These are phyloP conservation scores for Septoria linicola DNA, from an alignment of 2,329 filamentous ascomycete genomes.

Conservation along the genomic window DNA sequence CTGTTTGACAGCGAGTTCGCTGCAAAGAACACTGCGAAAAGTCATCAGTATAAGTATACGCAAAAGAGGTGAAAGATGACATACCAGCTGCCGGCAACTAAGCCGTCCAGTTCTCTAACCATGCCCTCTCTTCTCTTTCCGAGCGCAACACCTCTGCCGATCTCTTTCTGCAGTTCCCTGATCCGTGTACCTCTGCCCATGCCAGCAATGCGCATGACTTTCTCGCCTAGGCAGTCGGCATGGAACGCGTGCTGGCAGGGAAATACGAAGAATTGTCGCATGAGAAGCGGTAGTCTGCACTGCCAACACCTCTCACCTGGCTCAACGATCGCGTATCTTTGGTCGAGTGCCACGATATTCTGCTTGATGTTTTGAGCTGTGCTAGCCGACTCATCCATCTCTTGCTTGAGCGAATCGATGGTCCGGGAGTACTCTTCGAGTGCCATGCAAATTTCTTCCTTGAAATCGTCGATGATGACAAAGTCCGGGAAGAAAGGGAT, in stretches of 20 bases:
- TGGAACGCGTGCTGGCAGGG: slow-evolving; percentile 98
- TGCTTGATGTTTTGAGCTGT: slow-evolving; percentile 88
- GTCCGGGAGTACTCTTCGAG: slow-evolving; percentile 90
- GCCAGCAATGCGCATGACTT: slow-evolving; percentile 79
- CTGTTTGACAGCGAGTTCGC: slow-evolving; percentile 89
- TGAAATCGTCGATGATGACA: slow-evolving; percentile 98
- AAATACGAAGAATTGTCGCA: slow-evolving; percentile 95
- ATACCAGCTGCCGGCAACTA: slow-evolving; percentile 75
- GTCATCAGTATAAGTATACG: slow-evolving; percentile 39
- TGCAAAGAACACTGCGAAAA: slow-evolving; percentile 71
- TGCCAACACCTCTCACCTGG: slow-evolving; percentile 92
- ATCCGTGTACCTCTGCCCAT: slow-evolving; percentile 75
- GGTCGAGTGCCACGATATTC: slow-evolving; percentile 81
- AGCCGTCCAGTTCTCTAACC: slow-evolving; percentile 83
- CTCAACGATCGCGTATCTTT: slow-evolving; percentile 92
- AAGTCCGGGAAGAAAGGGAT: slow-evolving; percentile 99
- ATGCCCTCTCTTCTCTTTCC: slow-evolving; percentile 75
- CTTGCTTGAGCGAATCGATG: slow-evolving; percentile 82
- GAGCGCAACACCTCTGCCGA: slow-evolving; percentile 69
- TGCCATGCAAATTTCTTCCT: slow-evolving; percentile 92
- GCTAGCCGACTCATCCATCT: slow-evolving; percentile 92
- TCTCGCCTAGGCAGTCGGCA: slow-evolving; percentile 84
- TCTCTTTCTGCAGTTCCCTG: slow-evolving; percentile 77
- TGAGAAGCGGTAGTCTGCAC: slow-evolving; percentile 80
- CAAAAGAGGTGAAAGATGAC: slow-evolving; percentile 33